Evolutionary conservation across 1,284 basidiomycete species (phyloP), one percentile per base, ranked within the genome.

Genomic region (Gymnopus androsaceus): DNA sequence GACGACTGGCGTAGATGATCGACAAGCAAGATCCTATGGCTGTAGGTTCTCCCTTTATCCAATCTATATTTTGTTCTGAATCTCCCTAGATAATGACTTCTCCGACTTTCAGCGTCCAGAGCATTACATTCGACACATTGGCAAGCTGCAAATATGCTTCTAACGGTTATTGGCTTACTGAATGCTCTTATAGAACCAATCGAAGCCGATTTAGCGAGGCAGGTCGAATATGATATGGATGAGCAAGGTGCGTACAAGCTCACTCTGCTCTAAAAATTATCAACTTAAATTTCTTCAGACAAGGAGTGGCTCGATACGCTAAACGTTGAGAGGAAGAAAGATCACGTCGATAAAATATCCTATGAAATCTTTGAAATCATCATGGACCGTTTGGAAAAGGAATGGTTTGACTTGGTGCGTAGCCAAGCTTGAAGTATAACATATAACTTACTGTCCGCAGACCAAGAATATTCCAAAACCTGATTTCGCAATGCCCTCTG

Each of bases 151-250:
- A 56, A 28, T 28, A 31, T 41, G 44, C 25, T 23, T 30, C 31
- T 15, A 15, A 25, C 37, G 28, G 11, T 4, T 11, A 30, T 25
- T 25, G 15, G n/a, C 15, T 2, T 21, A 14, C 33, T 49, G 38
- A 58, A 48, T 21, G 7, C 5, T 36, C 19, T 38, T 17, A 28
- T 64, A 94, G 96, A 98, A 67, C 96, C 96, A 0, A 79, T 96
- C 62, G 96, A 99, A 70, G 86, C 84, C 52, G 97, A 99, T 61
- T 83, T 98, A 28, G 90, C 90, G 9, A 84, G 85, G 45, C 94
- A 96, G 67, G 96, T 98, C 45, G 97, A 99, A 71, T 99, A 99
- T 77, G 97, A 99, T 70, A 99, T 99, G 95, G 97, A 99, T 67
- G 97, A 98, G 69, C 96, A 98, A 83, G 95, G 94, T 92, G 40